Conservation (phyloP, 805 yeast species). For the Hanseniaspora nectarophila region DNA sequence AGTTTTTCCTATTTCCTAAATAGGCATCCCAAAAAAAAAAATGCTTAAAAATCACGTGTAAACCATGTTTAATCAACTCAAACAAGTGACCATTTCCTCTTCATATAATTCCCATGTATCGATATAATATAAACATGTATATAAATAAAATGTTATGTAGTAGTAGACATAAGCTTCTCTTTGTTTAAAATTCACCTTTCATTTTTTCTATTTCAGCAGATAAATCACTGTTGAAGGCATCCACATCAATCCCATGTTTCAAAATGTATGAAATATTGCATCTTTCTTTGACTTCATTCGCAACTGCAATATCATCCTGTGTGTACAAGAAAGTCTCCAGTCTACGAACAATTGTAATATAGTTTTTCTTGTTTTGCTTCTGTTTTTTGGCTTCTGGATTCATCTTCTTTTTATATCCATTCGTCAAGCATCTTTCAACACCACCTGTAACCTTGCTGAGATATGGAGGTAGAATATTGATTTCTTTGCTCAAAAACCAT, state of each 20-base stretch:
- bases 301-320: not conserved
- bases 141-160: too few species aligned
- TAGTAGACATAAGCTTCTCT: too few species aligned
- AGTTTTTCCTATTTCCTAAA: not conserved
- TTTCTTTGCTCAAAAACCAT: constrained; percentile 62
- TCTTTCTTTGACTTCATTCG: not conserved
- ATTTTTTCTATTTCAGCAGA: not conserved
- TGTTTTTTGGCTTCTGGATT: not conserved
- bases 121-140: too few species aligned
- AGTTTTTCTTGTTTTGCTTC: not conserved
- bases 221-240: not conserved
- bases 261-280: not conserved
- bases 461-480: constrained; percentile 62
- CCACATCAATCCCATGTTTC: not conserved
- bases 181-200: too few species aligned
- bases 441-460: constrained; percentile 81
- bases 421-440: constrained; percentile 42
- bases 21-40: not conserved
- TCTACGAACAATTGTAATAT: not conserved
- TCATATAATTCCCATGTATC: too few species aligned
- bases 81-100: too few species aligned
- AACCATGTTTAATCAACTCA: not conserved
- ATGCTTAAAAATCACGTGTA: not conserved
- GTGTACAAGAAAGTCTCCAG: constrained; percentile 5
- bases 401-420: constrained; percentile 24